Conservation (phyloP, 2,329 filamentous ascomycete genomes). For the Fusarium lateritium region DNA sequence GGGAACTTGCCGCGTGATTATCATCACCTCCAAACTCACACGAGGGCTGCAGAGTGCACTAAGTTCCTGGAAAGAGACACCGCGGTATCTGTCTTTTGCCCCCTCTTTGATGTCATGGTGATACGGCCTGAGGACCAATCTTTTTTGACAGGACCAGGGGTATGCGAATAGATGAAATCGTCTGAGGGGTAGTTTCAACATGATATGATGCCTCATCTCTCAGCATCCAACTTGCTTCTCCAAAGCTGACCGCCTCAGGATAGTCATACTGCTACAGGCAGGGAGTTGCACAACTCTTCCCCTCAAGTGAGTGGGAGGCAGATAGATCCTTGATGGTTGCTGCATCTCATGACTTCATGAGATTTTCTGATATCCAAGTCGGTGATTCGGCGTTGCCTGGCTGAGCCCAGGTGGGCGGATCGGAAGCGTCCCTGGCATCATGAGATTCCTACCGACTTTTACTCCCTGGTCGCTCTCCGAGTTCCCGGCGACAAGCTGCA, state of each 20-base stretch:
- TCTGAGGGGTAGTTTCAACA: slow-evolving; percentile 26
- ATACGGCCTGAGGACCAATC: slow-evolving; percentile 28
- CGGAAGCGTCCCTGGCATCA: slow-evolving; percentile 17
- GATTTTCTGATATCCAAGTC: slow-evolving; percentile 23
- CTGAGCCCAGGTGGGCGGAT: slow-evolving; percentile 27
- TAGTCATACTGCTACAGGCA: slow-evolving; percentile 18
- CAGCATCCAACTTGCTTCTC: slow-evolving; percentile 13
- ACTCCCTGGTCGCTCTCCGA: background rate
- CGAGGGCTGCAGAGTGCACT: background rate
- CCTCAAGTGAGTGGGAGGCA: slow-evolving; percentile 14
- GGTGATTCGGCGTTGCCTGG: slow-evolving; percentile 26
- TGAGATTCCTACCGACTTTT: slow-evolving; percentile 19
- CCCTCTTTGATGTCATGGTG: slow-evolving; percentile 10
- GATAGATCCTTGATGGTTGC: slow-evolving; percentile 20
- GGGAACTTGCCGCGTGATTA: background rate
- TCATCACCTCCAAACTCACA: background rate
- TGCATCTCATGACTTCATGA: slow-evolving; percentile 12
- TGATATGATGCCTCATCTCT: slow-evolving; percentile 33
- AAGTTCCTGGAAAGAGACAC: background rate
- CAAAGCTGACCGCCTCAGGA: slow-evolving; percentile 17
- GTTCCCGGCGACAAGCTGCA: background rate
- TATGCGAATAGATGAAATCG: slow-evolving; percentile 24
- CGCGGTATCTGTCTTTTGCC: background rate
- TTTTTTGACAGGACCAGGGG: slow-evolving; percentile 25
- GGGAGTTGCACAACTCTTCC: slow-evolving; percentile 26